A percentile compares a stretch with the other conserved stretches of the same genome.
phyloP scores from a whole-genome alignment of 495 filamentous ascomycete genomes.

The Annulohypoxylon moriforme region DNA sequence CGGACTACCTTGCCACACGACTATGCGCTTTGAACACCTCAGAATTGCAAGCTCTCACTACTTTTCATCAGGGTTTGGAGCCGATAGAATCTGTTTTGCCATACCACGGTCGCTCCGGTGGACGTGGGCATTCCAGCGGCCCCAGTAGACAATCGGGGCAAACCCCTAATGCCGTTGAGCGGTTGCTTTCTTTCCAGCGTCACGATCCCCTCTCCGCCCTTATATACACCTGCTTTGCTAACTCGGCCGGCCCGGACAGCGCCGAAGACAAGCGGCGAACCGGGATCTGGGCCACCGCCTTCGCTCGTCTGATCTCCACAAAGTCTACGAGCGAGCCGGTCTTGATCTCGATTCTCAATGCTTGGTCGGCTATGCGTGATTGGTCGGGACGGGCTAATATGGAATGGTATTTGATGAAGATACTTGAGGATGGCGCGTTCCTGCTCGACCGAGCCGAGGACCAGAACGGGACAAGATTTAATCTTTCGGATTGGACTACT shows the following conservation, averaged over 20 bases:
- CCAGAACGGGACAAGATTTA: conserved; percentile 71
- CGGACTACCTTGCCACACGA: conserved; percentile 85
- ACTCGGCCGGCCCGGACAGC: conserved; percentile 82
- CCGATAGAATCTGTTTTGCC: conserved; percentile 84
- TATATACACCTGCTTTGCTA: conserved; percentile 88
- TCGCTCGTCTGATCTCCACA: conserved; percentile 79
- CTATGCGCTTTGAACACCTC: conserved; percentile 75
- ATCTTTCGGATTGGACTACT: conserved; percentile 69
- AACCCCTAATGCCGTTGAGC: conserved; percentile 72
- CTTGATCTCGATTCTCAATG: conserved; percentile 77
- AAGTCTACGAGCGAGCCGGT: conserved; percentile 68
- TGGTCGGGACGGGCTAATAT: conserved; percentile 91
- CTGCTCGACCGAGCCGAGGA: conserved; percentile 83
- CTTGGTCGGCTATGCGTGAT: conserved; percentile 85
- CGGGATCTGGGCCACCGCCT: conserved; percentile 87
- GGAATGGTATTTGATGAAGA: conserved; percentile 93
- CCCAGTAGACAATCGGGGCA: conserved; percentile 57
- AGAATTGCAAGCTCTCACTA: conserved; percentile 79
- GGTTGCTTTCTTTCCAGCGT: conserved; percentile 82
- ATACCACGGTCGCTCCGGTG: conserved; percentile 70
- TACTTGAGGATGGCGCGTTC: conserved; percentile 91
- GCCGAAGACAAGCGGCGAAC: conserved; percentile 76
- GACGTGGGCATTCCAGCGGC: conserved; percentile 57
- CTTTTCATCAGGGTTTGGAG: conserved; percentile 80
- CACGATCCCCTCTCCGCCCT: conserved; percentile 88